Conservation (phyloP, 495 filamentous ascomycete genomes). For the Glutinoglossum americanum region DNA sequence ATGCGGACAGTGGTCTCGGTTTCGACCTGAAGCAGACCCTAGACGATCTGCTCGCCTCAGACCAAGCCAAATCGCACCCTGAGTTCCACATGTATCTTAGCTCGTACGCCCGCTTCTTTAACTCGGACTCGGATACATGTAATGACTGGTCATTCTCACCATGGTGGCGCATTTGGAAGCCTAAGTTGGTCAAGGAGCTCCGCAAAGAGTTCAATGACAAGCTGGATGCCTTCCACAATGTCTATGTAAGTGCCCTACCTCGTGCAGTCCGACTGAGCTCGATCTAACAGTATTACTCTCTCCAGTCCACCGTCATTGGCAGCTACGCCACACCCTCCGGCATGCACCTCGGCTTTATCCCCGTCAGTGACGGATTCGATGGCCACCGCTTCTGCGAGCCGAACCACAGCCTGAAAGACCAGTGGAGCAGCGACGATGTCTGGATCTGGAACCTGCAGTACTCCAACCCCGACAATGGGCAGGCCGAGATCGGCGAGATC, state of each 20-base stretch:
- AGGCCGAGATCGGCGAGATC: neutral
- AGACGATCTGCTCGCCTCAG: neutral
- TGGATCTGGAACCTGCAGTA: neutral
- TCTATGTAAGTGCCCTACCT: no score
- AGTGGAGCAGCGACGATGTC: neutral
- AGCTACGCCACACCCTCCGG: neutral
- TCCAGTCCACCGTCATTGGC: neutral
- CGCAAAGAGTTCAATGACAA: neutral
- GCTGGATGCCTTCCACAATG: no score
- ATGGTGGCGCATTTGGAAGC: neutral
- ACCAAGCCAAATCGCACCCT: neutral
- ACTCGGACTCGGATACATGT: neutral
- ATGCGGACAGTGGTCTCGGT: neutral
- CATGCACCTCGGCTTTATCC: neutral
- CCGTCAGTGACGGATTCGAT: neutral
- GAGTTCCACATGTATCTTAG: neutral
- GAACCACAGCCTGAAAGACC: neutral
- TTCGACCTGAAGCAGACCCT: neutral
- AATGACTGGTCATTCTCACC: neutral
- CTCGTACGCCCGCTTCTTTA: neutral
- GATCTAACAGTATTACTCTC: neutral
- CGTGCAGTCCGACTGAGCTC: neutral
- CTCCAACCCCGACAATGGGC: neutral
- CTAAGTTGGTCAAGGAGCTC: neutral
- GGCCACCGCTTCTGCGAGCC: neutral